Conservation (phyloP, 352 stramenopile genomes). For the Phytopythium chamaehyphon region DNA sequence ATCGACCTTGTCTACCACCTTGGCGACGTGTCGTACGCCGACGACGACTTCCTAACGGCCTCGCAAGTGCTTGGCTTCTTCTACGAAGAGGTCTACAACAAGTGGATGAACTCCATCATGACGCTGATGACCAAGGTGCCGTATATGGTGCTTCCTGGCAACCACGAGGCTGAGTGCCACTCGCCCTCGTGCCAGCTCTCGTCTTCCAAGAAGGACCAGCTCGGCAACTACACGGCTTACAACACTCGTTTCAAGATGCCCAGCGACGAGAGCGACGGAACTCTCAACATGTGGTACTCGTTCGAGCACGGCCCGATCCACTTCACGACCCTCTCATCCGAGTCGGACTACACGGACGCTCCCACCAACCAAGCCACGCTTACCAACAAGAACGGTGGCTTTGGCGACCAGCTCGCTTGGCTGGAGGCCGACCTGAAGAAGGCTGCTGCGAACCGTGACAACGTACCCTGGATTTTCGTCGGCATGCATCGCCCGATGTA, state of each 20-base stretch:
- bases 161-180: conserved; percentile 63
- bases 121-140: conserved; percentile 35
- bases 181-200: conserved; percentile 26
- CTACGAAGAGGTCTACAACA: conserved; percentile 51
- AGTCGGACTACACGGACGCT: conserved; percentile 43
- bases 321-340: conserved; percentile 63
- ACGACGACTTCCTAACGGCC: conserved; percentile 22
- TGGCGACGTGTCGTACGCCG: conserved; percentile 38
- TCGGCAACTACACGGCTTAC: conserved; percentile 62
- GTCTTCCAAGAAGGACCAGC: conserved; percentile 26
- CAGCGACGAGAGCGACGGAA: conserved; percentile 30
- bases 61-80: conserved; percentile 25
- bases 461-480: conserved; percentile 62
- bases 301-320: conserved; percentile 54
- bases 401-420: conserved; percentile 37
- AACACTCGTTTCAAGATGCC: conserved; percentile 44
- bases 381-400: conserved; percentile 22
- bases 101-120: conserved; percentile 49
- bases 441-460: conserved; percentile 30
- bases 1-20: conserved; percentile 34
- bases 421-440: conserved; percentile 40
- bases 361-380: conserved; percentile 24
- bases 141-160: conserved; percentile 67
- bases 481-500: conserved; percentile 69
- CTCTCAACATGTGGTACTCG: conserved; percentile 50